Evolutionary conservation across 495 filamentous ascomycete genomes (phyloP).

Genomic region (Xylaria telfairii): DNA sequence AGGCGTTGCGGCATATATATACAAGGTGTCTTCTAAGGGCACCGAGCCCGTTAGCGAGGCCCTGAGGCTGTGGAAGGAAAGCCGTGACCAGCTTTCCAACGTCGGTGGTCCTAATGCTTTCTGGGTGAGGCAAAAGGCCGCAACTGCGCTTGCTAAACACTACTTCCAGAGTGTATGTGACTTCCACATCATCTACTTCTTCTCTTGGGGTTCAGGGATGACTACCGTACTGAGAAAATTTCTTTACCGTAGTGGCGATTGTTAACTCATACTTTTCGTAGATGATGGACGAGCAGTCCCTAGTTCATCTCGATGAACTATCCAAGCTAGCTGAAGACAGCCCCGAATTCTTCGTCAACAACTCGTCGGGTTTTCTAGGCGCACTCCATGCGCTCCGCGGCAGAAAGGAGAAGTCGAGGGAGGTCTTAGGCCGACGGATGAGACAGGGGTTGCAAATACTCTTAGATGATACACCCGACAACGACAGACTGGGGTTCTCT

Average conservation of each 20-base stretch:
- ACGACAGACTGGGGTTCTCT: not conserved
- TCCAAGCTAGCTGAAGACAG: conserved; percentile 3
- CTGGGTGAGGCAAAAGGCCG: not conserved
- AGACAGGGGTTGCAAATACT: not conserved
- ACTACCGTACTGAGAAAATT: too few relatives aligned
- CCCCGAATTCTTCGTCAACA: not conserved
- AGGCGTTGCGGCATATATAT: conserved; percentile 18
- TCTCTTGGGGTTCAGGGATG: too few relatives aligned
- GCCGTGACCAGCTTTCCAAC: conserved; percentile 9
- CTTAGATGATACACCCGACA: not conserved
- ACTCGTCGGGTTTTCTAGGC: conserved; percentile 4
- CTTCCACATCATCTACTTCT: too few relatives aligned
- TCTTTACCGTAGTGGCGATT: too few relatives aligned
- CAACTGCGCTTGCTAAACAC: conserved; percentile 12
- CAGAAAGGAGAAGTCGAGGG: not conserved
- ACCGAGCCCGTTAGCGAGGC: conserved; percentile 20
- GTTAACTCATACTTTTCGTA: too few relatives aligned
- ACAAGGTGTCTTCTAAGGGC: conserved; percentile 1
- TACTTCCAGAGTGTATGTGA: conserved; percentile 24
- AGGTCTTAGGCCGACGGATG: not conserved
- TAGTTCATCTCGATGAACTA: conserved; percentile 13
- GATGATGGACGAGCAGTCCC: conserved; percentile 13
- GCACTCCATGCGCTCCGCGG: not conserved
- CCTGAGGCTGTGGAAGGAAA: conserved; percentile 17
- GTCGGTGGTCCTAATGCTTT: conserved; percentile 18